phyloP scores from a whole-genome alignment of 2,329 filamentous ascomycete genomes.

The Aspergillus proliferans region DNA sequence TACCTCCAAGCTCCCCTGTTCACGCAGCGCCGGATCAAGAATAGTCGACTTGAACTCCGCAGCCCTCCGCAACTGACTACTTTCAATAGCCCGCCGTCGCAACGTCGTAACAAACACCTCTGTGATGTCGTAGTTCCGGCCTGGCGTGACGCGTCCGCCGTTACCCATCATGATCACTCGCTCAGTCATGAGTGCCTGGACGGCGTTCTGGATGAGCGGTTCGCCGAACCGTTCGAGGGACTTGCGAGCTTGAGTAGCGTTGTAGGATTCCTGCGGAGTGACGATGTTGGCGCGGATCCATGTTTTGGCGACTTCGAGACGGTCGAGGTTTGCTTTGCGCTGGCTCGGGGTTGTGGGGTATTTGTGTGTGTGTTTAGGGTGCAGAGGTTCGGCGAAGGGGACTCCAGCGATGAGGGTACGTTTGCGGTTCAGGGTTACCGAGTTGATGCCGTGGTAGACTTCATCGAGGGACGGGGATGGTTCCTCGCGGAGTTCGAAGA shows the following conservation, averaged over 20 bases:
- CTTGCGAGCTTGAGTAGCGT: slow-evolving; percentile 30
- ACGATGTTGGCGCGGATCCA: slow-evolving; percentile 45
- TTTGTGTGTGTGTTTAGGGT: not conserved
- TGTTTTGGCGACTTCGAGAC: slow-evolving; percentile 37
- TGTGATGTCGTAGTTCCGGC: slow-evolving; percentile 40
- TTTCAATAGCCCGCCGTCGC: slow-evolving; percentile 36
- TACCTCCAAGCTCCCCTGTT: slow-evolving; percentile 24
- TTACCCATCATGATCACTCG: slow-evolving; percentile 35
- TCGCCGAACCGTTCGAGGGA: slow-evolving; percentile 28
- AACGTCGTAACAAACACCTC: slow-evolving; percentile 35
- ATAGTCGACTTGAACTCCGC: slow-evolving; percentile 36
- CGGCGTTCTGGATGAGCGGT: slow-evolving; percentile 30
- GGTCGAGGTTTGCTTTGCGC: slow-evolving; percentile 16
- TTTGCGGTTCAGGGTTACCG: slow-evolving; percentile 28
- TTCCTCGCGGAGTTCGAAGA: slow-evolving; percentile 38
- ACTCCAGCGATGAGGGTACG: slow-evolving; percentile 27
- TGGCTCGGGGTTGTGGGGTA: not conserved
- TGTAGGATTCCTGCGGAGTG: slow-evolving; percentile 38
- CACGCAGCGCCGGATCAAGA: slow-evolving; percentile 35
- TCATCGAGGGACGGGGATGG: slow-evolving; percentile 27
- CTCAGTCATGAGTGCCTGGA: slow-evolving; percentile 36
- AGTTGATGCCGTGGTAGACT: slow-evolving; percentile 26
- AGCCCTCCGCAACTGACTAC: slow-evolving; percentile 35
- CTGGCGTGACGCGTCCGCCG: slow-evolving; percentile 33
- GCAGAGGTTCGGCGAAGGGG: slow-evolving; percentile 29